Base-by-base conservation (phyloP, 768 basidiomycete species). In the Hericium rajendrae region DNA sequence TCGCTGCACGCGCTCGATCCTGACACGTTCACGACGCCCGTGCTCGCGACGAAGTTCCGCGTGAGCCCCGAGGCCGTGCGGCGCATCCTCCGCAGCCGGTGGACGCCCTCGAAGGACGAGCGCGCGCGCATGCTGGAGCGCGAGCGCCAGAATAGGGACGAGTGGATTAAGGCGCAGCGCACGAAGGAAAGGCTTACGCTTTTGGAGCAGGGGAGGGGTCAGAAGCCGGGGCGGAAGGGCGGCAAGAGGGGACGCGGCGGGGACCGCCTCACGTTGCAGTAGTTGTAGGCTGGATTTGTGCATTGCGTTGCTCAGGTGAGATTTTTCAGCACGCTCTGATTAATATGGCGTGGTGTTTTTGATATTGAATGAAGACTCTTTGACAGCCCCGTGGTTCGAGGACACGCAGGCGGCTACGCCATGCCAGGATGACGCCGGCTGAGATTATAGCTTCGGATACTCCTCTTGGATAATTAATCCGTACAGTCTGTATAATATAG, bases 31-130 rank as follows among this genome's bases (percentile, higher is more conserved):
- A 69, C 70, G 15, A 75, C 74, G 10, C 70, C 71, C 6, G 64
- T 70, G 2, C 72, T 83, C 5, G 72, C 78, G 5, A 63, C 74
- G 43, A 71, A 71, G 61, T 83, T 82, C 67, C 72, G 69, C 51
- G 72, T 82, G 56, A 76, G 74, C 52, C 69, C 74, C 26, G 82
- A 83, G 67, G 78, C 78, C 2, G 77, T 81, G 41, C 64, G 74
- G 43, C 68, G 81, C 51, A 79, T 83, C 28, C 62, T 82, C 50
- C 71, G 68, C 64, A 76, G 74, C 63, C 71, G 69, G 54, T 81
- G 75, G 70, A 65, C 70, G 64, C 73, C 76, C 28, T 62, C 68
- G 24, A 59, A 58, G 37, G 74, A 73, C 49, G 54, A 71, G 62
- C 62, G 64, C 48, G 66, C 49, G 54, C 61, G 60, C 59, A n/a